A percentile compares a stretch with the other conserved stretches of the same genome.
These are phyloP conservation scores for Akebia trifoliata DNA, from an alignment of 164 flowering plant genomes.

Conservation along the genomic window DNA sequence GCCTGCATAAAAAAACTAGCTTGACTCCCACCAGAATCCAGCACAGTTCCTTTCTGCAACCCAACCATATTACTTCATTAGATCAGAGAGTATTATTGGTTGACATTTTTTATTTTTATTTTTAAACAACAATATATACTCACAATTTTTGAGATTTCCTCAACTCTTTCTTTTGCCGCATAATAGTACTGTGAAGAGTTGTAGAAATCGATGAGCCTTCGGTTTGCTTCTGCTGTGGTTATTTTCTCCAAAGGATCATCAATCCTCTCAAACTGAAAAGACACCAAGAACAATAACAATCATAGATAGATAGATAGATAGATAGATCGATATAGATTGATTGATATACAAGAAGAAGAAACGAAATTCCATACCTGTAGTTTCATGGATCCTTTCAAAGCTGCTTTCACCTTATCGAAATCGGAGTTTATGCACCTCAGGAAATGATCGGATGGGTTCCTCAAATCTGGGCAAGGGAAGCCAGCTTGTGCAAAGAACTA, in stretches of 20 bases:
- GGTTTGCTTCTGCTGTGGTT: constrained; percentile 79
- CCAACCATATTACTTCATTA: too few species aligned
- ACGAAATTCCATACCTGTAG: constrained; percentile 42
- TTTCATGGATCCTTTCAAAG: constrained; percentile 90
- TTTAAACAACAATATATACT: too few species aligned
- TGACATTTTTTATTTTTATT: too few species aligned
- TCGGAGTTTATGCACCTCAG: constrained; percentile 88
- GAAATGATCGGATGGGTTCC: constrained; percentile 97
- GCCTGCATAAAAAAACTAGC: constrained; percentile 92
- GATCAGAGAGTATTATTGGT: too few species aligned
- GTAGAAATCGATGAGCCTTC: constrained; percentile 52
- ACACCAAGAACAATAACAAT: not conserved
- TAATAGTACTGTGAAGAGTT: constrained; percentile 53
- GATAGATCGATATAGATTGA: too few species aligned
- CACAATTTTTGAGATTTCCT: constrained; percentile 77
- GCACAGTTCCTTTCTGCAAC: constrained; percentile 83
- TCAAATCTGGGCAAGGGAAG: constrained; percentile 90
- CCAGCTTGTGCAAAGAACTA: constrained; percentile 98
- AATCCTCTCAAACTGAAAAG: constrained; percentile 52
- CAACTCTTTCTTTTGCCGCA: constrained; percentile 54
- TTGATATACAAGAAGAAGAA: not conserved
- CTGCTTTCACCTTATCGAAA: constrained; percentile 93
- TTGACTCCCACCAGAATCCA: constrained; percentile 88
- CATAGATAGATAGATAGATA: too few species aligned
- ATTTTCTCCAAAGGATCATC: constrained; percentile 86